Base-by-base conservation (phyloP, 2,329 filamentous ascomycete genomes). In the Pleoardoris graminearum region DNA sequence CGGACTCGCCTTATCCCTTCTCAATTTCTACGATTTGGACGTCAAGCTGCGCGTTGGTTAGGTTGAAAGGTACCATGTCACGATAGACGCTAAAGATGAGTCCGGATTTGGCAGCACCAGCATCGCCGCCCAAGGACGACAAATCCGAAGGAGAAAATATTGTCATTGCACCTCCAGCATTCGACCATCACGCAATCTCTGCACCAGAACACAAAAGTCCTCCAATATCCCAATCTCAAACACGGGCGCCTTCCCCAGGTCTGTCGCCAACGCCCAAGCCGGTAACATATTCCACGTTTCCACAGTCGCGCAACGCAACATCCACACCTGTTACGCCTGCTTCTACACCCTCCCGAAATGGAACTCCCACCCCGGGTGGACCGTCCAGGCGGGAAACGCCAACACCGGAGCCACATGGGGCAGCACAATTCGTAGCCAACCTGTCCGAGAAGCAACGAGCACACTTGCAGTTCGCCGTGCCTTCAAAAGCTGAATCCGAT, bases 381-480 rank as follows among this genome's bases (percentile, higher is more conserved):
- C 33, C 33, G 7, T 36, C 33, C 10, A 17, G 44, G 11, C 21
- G 30, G n/a, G 33, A 19, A 7, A 47, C 44, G 10, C 44, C 44
- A 14, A 29, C 48, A 29, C 51, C 53, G 21, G 53, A 51, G 12
- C 41, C 53, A 7, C 36, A 54, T 23, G 58, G 56, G n/a, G 56
- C 59, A 2, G 59, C 62, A 3, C 62, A 63, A 44, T 63, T 65
- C 48, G 29, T 65, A n/a, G 35, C 45, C 19, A 58, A 58, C 21
- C 52, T 65, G 4, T 53, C 50, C 10, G 41, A 48, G 4, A 48
- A 37, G 22, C 62, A 65, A 43, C 48, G 56, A 27, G 51, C 57
- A 23, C 60, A 65, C 48, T 39, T 65, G 3, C 55, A 57, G 37
- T 59, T 55, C 36, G 44, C 54, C 1, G 45, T 65, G 11, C 58